Base-by-base conservation (phyloP, 176 grass and related monocot species). In the Oryza australiensis region DNA sequence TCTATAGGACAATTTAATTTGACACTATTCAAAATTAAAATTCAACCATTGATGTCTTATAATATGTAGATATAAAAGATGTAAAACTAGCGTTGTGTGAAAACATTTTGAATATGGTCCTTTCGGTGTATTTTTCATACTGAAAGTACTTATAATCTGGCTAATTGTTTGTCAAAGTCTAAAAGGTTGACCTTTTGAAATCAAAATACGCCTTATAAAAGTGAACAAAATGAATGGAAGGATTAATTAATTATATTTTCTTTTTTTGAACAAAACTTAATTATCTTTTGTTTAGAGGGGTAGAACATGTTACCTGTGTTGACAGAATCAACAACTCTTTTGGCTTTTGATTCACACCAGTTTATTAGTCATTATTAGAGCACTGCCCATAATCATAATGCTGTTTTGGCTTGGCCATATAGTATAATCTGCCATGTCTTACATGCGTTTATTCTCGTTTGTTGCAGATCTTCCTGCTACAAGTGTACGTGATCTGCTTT, bases 391-490 rank as follows among this genome's bases (percentile, higher is more conserved):
- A 40, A 57, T 78, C 40, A 66, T 68, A 72, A 53, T 55, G 34
- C 5, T 14, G 51, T 26, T 16, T 37, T 70, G 62, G 26, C 42
- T 80, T 85, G 41, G 10, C n/a, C 67, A 78, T 82, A 46, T 46
- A 46, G 43, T 46, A 15, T 15, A 46, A 46, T 53, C 18, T 43
- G 1, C 34, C 20, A 14, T 60, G 16, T 1, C 1, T 11, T 72
- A 66, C 79, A 72, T 55, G 3, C 38, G 18, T 48, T 84, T 68
- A 66, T 10, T 30, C 42, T 67, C 88, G 41, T 73, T 71, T 28
- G n/a, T 43, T 79, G 40, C 78, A 96, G 96, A 98, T 93, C 79
- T 98, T 82, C 85, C 93, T 65, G 82, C 90, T 55, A 91, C 87
- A 67, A 90, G 87, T 48, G 85, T 92, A 72, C 83, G 85, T 29